Evolutionary conservation across 129 eudicot species (phyloP).

Genomic region (Ambrosia artemisiifolia): DNA sequence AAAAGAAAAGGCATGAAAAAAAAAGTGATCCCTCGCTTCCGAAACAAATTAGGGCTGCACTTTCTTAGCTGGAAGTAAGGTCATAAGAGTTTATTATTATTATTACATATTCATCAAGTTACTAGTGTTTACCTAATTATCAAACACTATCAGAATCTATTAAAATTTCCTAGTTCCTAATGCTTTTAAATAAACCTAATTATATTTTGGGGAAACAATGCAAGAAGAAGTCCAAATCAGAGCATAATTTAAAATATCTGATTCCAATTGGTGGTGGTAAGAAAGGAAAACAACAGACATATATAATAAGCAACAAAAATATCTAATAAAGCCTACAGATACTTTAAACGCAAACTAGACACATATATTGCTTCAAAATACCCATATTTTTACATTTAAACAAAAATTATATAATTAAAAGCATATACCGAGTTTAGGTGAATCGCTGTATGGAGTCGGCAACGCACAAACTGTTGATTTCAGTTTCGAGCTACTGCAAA

Average conservation of each 20-base stretch:
- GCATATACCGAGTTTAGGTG: slow-evolving; percentile 46
- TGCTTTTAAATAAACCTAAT: not conserved
- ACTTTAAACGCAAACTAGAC: not conserved
- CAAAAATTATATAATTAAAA: not conserved
- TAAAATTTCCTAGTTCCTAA: not conserved
- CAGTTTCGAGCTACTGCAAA: slow-evolving; percentile 39
- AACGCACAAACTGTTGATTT: slow-evolving; percentile 44
- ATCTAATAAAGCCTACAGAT: not conserved
- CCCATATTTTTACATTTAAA: not conserved
- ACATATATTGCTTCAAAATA: not conserved
- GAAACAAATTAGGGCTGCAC: not conserved
- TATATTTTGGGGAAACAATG: too few species aligned
- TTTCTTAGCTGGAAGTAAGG: not conserved
- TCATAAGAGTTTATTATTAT: not conserved
- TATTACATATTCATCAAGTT: not conserved
- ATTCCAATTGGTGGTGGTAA: not conserved
- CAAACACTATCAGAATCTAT: not conserved
- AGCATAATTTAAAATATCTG: not conserved
- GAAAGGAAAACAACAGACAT: not conserved
- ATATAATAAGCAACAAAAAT: not conserved
- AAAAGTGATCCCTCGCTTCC: not conserved
- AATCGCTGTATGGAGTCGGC: slow-evolving; percentile 46
- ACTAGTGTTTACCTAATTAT: slow-evolving; percentile 4
- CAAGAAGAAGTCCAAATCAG: not conserved
- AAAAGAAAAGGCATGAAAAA: not conserved